These are phyloP conservation scores for Wickerhamiella musiphila DNA, from an alignment of 805 yeast species.

Conservation along the genomic window DNA sequence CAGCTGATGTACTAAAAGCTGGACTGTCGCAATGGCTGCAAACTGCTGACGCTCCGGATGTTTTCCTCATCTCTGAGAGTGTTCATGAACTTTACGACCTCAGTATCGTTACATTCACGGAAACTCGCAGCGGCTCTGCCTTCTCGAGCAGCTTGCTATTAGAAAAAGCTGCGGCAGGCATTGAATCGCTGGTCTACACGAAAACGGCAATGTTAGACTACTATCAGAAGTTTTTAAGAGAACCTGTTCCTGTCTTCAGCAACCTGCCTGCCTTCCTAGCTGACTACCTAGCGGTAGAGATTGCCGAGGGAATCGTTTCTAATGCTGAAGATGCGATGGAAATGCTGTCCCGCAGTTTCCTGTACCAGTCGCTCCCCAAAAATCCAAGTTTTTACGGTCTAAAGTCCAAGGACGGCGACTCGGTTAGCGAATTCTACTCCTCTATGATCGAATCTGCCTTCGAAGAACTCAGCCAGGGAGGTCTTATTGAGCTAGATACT, in stretches of 20 bases:
- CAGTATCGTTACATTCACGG: constrained; percentile 52
- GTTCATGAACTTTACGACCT: too few species aligned
- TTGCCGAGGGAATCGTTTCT: constrained; percentile 44
- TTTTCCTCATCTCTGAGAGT: constrained; percentile 26
- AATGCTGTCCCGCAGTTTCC: constrained; percentile 72
- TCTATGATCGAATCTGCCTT: constrained; percentile 62
- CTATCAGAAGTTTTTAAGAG: constrained; percentile 52
- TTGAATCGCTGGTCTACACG: constrained; percentile 37
- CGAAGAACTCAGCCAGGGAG: constrained; percentile 38
- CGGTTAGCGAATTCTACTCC: constrained; percentile 66
- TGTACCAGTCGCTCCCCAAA: constrained; percentile 59
- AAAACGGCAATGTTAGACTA: constrained; percentile 37
- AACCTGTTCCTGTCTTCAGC: constrained; percentile 76
- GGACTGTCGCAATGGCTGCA: too few species aligned
- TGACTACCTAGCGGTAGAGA: constrained; percentile 58
- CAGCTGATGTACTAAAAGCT: too few species aligned
- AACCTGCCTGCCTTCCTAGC: constrained; percentile 37
- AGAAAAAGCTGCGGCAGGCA: constrained; percentile 20
- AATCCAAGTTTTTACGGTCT: constrained; percentile 89
- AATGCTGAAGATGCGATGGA: constrained; percentile 76
- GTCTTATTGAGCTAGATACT: constrained; percentile 40
- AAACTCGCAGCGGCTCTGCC: too few species aligned
- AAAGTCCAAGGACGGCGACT: constrained; percentile 40
- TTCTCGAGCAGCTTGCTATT: constrained; percentile 41
- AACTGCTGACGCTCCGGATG: neutral